phyloP scores from a whole-genome alignment of 1,284 basidiomycete species.

The Chalciporus sp. region DNA sequence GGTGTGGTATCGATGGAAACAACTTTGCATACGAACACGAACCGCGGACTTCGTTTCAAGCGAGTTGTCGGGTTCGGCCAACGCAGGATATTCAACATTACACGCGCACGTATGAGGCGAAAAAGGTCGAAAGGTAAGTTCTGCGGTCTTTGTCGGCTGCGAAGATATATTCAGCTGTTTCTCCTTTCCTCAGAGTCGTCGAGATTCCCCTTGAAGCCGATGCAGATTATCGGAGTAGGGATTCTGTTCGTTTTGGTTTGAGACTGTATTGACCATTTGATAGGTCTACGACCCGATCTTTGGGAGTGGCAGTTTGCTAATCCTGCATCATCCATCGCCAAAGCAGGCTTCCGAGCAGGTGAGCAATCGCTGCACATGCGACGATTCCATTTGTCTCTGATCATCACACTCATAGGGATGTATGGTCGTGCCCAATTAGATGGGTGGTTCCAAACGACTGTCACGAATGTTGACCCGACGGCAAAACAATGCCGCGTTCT shows the following conservation, averaged over 20 bases:
- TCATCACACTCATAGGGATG: slow-evolving; percentile 42
- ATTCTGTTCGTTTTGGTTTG: background rate
- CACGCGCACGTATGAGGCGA: slow-evolving; percentile 41
- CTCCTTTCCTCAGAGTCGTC: slow-evolving; percentile 42
- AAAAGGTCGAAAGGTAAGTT: slow-evolving; percentile 42
- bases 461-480: slow-evolving; percentile 73
- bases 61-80: slow-evolving; percentile 39
- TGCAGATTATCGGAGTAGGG: slow-evolving; percentile 62
- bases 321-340: slow-evolving; percentile 56
- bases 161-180: background rate
- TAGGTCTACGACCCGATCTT: slow-evolving; percentile 22
- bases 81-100: slow-evolving; percentile 55
- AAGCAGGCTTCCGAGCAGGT: slow-evolving; percentile 52
- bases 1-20: slow-evolving; percentile 44
- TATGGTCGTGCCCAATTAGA: slow-evolving; percentile 62
- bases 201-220: slow-evolving; percentile 51
- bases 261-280: background rate
- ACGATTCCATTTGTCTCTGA: background rate
- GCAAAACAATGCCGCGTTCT: slow-evolving; percentile 72
- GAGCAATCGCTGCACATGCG: slow-evolving; percentile 7
- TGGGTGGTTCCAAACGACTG: slow-evolving; percentile 64
- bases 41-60: slow-evolving; percentile 57
- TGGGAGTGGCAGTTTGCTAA: slow-evolving; percentile 52
- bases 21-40: slow-evolving; percentile 43
- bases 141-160: background rate